phyloP scores from a whole-genome alignment of 345 rosid species.

The Luvunga scandens region DNA sequence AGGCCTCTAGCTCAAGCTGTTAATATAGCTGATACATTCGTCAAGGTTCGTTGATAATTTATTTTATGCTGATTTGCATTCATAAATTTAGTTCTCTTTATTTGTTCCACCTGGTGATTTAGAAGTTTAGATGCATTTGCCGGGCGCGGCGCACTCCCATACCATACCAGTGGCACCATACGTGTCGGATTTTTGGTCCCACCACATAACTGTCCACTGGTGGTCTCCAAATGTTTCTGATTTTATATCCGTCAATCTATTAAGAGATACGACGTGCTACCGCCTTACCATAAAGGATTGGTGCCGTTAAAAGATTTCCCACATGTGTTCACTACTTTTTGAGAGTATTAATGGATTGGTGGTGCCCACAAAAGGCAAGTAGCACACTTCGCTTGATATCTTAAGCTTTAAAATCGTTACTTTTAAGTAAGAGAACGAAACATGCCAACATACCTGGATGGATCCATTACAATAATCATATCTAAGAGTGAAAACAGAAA shows the following conservation, averaged over 20 bases:
- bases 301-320: background rate
- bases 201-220: background rate
- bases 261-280: background rate
- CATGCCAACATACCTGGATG: too few species aligned
- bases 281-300: background rate
- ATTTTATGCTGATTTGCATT: slow-evolving; percentile 20
- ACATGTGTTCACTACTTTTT: too few species aligned
- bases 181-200: background rate
- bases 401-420: too few species aligned
- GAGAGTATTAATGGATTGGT: too few species aligned
- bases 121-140: background rate
- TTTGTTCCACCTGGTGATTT: background rate
- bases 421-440: too few species aligned
- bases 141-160: background rate
- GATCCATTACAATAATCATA: too few species aligned
- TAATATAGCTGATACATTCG: slow-evolving; percentile 40
- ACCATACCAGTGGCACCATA: background rate
- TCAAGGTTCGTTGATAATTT: slow-evolving; percentile 32
- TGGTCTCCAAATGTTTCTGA: background rate
- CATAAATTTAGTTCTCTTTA: background rate
- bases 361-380: too few species aligned
- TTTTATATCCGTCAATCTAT: background rate
- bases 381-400: too few species aligned
- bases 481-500: too few species aligned
- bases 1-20: slow-evolving; percentile 37